Conservation (phyloP, 2,329 filamentous ascomycete genomes). For the Nigrograna mackinnonii region DNA sequence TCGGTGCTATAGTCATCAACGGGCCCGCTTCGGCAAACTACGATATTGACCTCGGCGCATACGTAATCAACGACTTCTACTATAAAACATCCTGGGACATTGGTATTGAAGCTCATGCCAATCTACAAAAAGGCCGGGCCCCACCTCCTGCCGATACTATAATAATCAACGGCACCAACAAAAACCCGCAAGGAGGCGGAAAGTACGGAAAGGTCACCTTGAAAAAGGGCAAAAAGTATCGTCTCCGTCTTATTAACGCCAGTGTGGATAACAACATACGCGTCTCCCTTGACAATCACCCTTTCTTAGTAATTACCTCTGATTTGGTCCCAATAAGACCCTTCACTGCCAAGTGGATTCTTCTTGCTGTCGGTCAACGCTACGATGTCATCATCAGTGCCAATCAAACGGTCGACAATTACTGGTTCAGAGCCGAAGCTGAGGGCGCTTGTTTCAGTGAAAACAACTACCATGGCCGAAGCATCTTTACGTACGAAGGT, state of each 20-base stretch:
- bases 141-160: slow-evolving; percentile 45
- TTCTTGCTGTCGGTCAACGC: slow-evolving; percentile 46
- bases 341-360: slow-evolving; percentile 36
- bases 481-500: slow-evolving; percentile 40
- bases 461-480: slow-evolving; percentile 34
- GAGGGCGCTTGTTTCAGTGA: slow-evolving; percentile 37
- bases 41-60: slow-evolving; percentile 62
- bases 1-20: slow-evolving; percentile 43
- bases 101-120: slow-evolving; percentile 19
- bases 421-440: slow-evolving; percentile 47
- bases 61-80: slow-evolving; percentile 67
- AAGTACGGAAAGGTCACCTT: slow-evolving; percentile 19
- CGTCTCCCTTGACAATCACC: slow-evolving; percentile 40
- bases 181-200: slow-evolving; percentile 33
- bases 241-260: slow-evolving; percentile 60
- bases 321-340: slow-evolving; percentile 45
- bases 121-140: slow-evolving; percentile 30
- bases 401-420: slow-evolving; percentile 43
- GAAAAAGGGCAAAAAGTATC: slow-evolving; percentile 54
- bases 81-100: slow-evolving; percentile 33
- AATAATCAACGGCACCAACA: slow-evolving; percentile 23
- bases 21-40: slow-evolving; percentile 45
- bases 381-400: slow-evolving; percentile 50
- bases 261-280: slow-evolving; percentile 24
- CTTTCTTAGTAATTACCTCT: slow-evolving; percentile 41